A percentile compares a stretch with the other conserved stretches of the same genome.
phyloP scores from a whole-genome alignment of 768 basidiomycete genomes.

The Lentinula raphanica region DNA sequence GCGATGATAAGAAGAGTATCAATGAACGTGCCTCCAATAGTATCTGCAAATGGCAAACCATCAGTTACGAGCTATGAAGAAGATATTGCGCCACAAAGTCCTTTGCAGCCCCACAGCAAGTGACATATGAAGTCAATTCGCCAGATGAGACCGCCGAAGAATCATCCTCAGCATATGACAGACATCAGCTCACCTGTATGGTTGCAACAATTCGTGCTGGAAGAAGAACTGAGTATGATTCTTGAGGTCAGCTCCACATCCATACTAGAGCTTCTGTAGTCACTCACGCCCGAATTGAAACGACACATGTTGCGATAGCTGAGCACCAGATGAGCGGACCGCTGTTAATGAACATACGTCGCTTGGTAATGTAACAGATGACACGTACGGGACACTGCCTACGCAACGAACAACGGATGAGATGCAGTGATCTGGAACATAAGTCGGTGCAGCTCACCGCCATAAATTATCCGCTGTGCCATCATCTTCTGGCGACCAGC shows the following conservation, averaged over 20 bases:
- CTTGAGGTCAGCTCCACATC: slow-evolving; percentile 10
- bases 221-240: slow-evolving; percentile 73
- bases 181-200: slow-evolving; percentile 38
- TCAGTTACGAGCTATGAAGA: background rate
- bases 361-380: background rate
- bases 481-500: slow-evolving; percentile 59
- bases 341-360: background rate
- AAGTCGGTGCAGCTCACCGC: slow-evolving; percentile 30
- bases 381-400: slow-evolving; percentile 70
- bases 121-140: background rate
- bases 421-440: background rate
- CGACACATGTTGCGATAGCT: slow-evolving; percentile 95
- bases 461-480: slow-evolving; percentile 57
- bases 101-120: background rate
- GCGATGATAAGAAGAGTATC: background rate
- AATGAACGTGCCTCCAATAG: slow-evolving; percentile 60
- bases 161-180: background rate
- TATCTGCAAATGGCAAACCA: slow-evolving; percentile 29
- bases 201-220: slow-evolving; percentile 67
- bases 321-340: slow-evolving; percentile 1
- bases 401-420: slow-evolving; percentile 9
- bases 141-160: background rate
- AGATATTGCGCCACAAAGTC: background rate
- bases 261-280: background rate
- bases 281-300: slow-evolving; percentile 81